Conservation (phyloP, 257 asterid species). For the Marsdenia floribunda region DNA sequence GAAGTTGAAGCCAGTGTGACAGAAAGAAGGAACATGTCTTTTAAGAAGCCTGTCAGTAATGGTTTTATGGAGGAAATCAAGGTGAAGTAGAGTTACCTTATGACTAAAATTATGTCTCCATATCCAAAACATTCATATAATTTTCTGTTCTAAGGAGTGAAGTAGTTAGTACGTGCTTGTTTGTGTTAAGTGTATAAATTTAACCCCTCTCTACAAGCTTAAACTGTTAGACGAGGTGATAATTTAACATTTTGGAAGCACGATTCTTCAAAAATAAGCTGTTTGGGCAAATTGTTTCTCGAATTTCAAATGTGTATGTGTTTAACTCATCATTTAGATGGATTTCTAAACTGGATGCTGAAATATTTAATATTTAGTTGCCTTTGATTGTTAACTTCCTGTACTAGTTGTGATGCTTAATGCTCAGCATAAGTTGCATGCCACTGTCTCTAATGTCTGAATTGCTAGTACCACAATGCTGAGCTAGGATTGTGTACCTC, state of each 20-base stretch:
- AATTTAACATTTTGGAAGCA: not conserved
- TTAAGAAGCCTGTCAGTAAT: constrained; percentile 30
- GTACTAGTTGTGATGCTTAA: not conserved
- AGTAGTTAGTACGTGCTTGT: not conserved
- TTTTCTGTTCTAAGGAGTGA: not conserved
- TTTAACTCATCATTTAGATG: not conserved
- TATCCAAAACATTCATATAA: not conserved
- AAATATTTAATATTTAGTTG: not conserved
- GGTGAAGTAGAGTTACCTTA: constrained; percentile 23
- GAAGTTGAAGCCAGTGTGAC: constrained; percentile 29
- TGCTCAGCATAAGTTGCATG: not conserved
- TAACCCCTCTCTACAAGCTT: too few relatives aligned
- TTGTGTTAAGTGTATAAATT: too few relatives aligned
- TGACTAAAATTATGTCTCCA: not conserved
- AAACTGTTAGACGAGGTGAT: too few relatives aligned
- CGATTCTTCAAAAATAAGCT: not conserved
- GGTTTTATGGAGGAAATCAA: constrained; percentile 29
- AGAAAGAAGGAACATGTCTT: constrained; percentile 14
- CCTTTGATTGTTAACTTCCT: not conserved
- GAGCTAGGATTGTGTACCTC: not conserved
- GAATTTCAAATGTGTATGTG: not conserved
- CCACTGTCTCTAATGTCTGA: not conserved
- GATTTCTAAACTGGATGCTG: not conserved
- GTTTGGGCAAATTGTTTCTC: not conserved
- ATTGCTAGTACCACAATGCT: not conserved